These are phyloP conservation scores for Ophiosphaerella korrae DNA, from an alignment of 2,329 filamentous ascomycete species.

Conservation along the genomic window DNA sequence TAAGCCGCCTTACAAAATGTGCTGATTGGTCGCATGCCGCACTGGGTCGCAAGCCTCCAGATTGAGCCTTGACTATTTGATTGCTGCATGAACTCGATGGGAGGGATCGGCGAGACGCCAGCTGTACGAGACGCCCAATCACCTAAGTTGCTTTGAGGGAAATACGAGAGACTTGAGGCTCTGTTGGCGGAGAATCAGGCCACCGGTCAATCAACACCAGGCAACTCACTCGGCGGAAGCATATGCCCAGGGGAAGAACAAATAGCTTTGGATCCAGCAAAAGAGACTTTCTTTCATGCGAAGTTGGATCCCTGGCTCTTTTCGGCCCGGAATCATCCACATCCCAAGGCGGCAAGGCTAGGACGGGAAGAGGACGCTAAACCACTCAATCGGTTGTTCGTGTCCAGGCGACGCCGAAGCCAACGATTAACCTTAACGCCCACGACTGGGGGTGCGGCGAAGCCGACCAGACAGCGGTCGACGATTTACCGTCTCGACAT, in stretches of 20 bases:
- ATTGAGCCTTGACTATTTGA: slow-evolving; percentile 2
- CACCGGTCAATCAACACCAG: slow-evolving; percentile 7
- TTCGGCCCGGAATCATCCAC: slow-evolving; percentile 11
- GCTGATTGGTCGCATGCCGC: slow-evolving; percentile 9
- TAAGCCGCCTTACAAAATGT: slow-evolving; percentile 3
- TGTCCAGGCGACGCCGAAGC: slow-evolving; percentile 36
- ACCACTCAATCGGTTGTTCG: slow-evolving; percentile 20
- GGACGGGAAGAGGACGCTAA: slow-evolving; percentile 26
- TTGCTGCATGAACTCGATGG: neutral
- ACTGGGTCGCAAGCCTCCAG: slow-evolving; percentile 10
- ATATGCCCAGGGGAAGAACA: slow-evolving; percentile 4
- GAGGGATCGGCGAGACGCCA: slow-evolving; percentile 3
- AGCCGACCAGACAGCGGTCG: slow-evolving; percentile 25
- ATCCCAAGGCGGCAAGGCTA: slow-evolving; percentile 12
- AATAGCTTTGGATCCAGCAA: slow-evolving; percentile 1
- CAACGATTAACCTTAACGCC: slow-evolving; percentile 18
- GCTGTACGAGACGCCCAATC: slow-evolving; percentile 3
- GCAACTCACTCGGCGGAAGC: neutral
- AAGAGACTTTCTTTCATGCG: neutral
- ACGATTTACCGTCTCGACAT: neutral
- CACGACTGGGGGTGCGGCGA: slow-evolving; percentile 19
- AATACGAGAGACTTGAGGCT: slow-evolving; percentile 22
- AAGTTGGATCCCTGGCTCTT: slow-evolving; percentile 6
- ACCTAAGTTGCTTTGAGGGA: neutral
- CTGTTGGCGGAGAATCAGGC: slow-evolving; percentile 18